Conservation (phyloP, 306 rosid genomes). For the Alnus rubra region DNA sequence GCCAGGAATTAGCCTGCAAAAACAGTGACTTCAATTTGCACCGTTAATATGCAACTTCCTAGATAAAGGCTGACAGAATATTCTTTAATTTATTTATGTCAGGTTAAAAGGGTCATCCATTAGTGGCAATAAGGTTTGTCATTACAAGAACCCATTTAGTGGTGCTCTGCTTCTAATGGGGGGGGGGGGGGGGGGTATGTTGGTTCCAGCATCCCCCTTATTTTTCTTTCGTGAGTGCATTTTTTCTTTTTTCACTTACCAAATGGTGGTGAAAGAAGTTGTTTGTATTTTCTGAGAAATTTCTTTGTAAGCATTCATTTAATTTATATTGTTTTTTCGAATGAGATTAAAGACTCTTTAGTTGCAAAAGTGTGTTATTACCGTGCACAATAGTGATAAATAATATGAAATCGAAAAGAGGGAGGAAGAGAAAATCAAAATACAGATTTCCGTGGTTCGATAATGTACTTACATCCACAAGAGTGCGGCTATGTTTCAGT, state of each 20-base stretch:
- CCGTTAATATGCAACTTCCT: neutral
- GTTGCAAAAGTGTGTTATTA: conserved; percentile 3
- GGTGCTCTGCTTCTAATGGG: neutral
- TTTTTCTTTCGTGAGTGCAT: neutral
- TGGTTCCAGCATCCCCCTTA: neutral
- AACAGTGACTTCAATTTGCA: neutral
- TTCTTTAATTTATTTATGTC: conserved; percentile 1
- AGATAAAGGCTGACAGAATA: too few species aligned
- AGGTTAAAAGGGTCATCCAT: too few species aligned
- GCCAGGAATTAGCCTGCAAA: conserved; percentile 31
- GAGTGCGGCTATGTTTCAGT: too few species aligned
- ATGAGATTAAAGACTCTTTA: conserved; percentile 15
- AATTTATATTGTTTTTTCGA: neutral
- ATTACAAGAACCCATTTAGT: neutral
- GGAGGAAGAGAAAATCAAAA: too few species aligned
- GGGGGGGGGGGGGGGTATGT: too few species aligned
- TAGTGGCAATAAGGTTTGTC: too few species aligned
- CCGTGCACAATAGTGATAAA: too few species aligned
- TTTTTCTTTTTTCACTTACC: conserved; percentile 21
- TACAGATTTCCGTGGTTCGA: too few species aligned
- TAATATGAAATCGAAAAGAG: too few species aligned
- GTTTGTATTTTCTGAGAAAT: conserved; percentile 23
- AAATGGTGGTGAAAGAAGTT: conserved; percentile 16
- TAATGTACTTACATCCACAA: too few species aligned
- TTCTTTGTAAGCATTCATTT: conserved; percentile 5